phyloP scores from a whole-genome alignment of 2,329 filamentous ascomycete genomes.

The Fusarium anguioides region DNA sequence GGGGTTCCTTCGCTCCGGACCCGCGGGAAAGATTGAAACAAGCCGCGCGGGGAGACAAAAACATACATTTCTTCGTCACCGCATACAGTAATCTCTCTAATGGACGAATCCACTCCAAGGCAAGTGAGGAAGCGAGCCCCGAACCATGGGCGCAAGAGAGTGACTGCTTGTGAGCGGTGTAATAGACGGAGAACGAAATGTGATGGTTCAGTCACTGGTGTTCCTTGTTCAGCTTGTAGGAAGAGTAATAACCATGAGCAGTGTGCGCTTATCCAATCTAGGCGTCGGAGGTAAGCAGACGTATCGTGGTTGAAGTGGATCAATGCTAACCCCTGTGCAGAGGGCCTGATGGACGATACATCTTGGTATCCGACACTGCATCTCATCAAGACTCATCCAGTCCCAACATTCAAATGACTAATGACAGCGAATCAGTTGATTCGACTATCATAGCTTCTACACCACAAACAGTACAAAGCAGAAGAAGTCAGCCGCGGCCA shows the following conservation, averaged over 20 bases:
- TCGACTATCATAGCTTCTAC: rapidly evolving
- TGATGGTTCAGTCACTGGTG: background rate
- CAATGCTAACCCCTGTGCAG: rapidly evolving
- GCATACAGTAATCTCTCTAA: too few relatives aligned
- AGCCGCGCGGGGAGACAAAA: background rate
- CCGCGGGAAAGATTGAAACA: too few relatives aligned
- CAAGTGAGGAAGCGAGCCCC: too few relatives aligned
- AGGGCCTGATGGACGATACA: background rate
- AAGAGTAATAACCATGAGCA: conserved; percentile 2
- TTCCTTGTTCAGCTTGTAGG: background rate
- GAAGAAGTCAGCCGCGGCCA: background rate
- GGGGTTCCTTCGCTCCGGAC: background rate
- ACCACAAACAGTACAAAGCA: too few relatives aligned
- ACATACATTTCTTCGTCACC: background rate
- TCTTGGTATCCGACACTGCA: rapidly evolving
- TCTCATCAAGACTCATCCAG: background rate
- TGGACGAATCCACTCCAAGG: too few relatives aligned
- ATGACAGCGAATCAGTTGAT: background rate
- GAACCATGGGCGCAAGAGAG: background rate
- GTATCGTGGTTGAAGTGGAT: rapidly evolving
- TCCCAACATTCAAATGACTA: rapidly evolving
- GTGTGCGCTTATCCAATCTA: background rate
- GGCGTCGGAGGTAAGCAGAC: background rate
- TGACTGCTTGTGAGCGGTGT: background rate
- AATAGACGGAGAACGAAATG: conserved; percentile 11